These are phyloP conservation scores for Ceratocystis cacaofunesta DNA, from an alignment of 2,329 filamentous ascomycete genomes.

Conservation along the genomic window DNA sequence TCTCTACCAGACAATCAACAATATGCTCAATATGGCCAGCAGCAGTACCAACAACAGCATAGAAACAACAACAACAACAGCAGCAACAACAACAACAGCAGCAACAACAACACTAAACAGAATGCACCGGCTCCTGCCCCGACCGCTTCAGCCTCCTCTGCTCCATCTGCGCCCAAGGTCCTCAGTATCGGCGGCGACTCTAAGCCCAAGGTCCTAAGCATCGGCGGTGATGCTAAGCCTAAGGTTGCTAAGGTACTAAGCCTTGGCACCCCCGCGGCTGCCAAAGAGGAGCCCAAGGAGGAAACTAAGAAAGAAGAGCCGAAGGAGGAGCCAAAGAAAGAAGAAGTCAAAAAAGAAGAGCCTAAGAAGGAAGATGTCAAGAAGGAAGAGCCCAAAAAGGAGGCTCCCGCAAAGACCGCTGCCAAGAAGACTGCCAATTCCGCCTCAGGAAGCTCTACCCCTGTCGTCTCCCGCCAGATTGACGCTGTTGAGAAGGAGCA, in stretches of 20 bases:
- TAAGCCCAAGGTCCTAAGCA: conserved; percentile 58
- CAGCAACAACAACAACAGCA: no score
- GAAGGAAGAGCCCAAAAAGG: conserved; percentile 31
- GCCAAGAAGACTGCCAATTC: conserved; percentile 72
- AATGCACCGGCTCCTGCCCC: conserved; percentile 32
- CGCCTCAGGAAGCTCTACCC: conserved; percentile 72
- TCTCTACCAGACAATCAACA: conserved; percentile 17
- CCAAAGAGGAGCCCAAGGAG: conserved; percentile 17
- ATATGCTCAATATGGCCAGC: conserved; percentile 31
- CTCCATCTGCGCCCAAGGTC: conserved; percentile 37
- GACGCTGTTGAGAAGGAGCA: conserved; percentile 77
- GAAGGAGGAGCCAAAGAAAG: conserved; percentile 27
- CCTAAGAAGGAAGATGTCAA: conserved; percentile 33
- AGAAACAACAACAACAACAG: conserved; percentile 28
- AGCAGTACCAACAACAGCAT: conserved; percentile 35
- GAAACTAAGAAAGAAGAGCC: conserved; percentile 10
- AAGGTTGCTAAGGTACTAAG: conserved; percentile 33
- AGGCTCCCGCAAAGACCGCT: conserved; percentile 67
- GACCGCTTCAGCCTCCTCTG: conserved; percentile 30
- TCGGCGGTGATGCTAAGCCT: conserved; percentile 46
- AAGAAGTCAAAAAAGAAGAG: conserved; percentile 36
- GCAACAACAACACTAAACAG: conserved; percentile 29
- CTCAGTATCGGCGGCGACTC: conserved; percentile 53
- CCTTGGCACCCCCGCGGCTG: conserved; percentile 25
- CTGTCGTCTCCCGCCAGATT: conserved; percentile 54